phyloP scores from a whole-genome alignment of 768 basidiomycete genomes.

The Mycena maculata region DNA sequence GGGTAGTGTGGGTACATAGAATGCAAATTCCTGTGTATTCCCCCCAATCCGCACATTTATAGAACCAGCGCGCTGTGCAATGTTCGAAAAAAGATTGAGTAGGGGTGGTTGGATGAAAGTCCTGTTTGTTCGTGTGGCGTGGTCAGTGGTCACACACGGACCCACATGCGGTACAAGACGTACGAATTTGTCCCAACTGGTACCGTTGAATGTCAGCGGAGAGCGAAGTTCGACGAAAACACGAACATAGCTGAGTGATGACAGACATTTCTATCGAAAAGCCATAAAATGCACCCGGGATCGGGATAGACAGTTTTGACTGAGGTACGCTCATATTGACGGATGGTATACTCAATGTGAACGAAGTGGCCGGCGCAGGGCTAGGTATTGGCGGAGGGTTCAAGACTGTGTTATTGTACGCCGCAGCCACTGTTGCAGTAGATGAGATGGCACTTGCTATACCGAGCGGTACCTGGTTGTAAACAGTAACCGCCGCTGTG shows the following conservation, averaged over 20 bases:
- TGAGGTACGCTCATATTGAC: conserved; percentile 21
- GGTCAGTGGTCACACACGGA: neutral
- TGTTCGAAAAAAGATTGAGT: conserved; percentile 41
- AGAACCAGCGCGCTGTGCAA: conserved; percentile 59
- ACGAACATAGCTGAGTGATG: conserved; percentile 51
- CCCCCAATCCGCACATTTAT: conserved; percentile 67
- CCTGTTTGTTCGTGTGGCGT: neutral
- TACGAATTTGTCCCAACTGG: conserved; percentile 35
- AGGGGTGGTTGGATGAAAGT: conserved; percentile 30
- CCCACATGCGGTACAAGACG: neutral
- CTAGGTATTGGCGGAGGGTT: conserved; percentile 41
- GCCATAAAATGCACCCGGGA: conserved; percentile 55
- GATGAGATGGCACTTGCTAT: conserved; percentile 36
- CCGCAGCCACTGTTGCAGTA: conserved; percentile 40
- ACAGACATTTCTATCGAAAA: conserved; percentile 59
- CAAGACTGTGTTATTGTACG: conserved; percentile 45
- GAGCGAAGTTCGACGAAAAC: neutral
- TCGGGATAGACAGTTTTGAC: conserved; percentile 43
- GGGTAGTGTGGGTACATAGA: conserved; percentile 50
- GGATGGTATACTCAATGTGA: conserved; percentile 36
- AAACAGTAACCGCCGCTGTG: conserved; percentile 42
- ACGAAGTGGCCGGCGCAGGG: conserved; percentile 35
- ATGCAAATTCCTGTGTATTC: conserved; percentile 67
- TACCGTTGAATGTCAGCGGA: neutral
- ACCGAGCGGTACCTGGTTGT: conserved; percentile 40